phyloP scores from a whole-genome alignment of 768 basidiomycete species.

The Punctularia strigosozonata region DNA sequence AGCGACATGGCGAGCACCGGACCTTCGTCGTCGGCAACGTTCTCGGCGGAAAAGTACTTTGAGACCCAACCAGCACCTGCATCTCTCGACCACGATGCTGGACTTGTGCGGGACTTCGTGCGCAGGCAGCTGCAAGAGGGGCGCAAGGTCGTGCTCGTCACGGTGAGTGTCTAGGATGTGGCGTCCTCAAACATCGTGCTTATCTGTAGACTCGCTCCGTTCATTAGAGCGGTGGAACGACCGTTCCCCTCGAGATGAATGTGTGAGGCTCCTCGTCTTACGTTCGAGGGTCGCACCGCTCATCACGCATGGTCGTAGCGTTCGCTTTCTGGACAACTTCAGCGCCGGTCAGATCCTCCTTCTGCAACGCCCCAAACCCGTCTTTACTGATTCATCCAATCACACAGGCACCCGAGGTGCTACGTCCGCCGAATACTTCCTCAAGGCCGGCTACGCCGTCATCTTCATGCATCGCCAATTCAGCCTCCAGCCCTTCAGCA shows the following conservation, averaged over 20 bases:
- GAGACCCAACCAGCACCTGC: conserved; percentile 74
- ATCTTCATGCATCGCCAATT: conserved; percentile 98
- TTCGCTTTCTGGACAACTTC: conserved; percentile 97
- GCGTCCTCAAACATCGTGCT: neutral
- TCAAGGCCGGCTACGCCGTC: conserved; percentile 89
- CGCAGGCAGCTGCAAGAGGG: conserved; percentile 48
- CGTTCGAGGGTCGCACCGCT: conserved; percentile 3
- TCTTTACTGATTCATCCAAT: conserved; percentile 4
- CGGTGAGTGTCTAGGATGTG: conserved; percentile 41
- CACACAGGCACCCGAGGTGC: conserved; percentile 82
- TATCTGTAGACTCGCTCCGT: conserved; percentile 6
- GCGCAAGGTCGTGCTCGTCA: conserved; percentile 83
- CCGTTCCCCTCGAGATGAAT: conserved; percentile 95
- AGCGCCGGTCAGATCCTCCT: conserved; percentile 68
- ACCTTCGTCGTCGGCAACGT: conserved; percentile 18
- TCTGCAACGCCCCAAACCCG: neutral
- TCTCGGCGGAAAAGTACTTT: conserved; percentile 88
- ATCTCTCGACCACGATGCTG: conserved; percentile 57
- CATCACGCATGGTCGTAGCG: conserved; percentile 36
- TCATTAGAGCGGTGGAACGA: conserved; percentile 89
- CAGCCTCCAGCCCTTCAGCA: conserved; percentile 92
- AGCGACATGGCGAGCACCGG: neutral
- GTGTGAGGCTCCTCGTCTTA: conserved; percentile 66
- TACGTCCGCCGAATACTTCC: conserved; percentile 96
- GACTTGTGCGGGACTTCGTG: conserved; percentile 57